Evolutionary conservation across 148 eudicot genomes (phyloP).

Genomic region (Simmondsia chinensis): DNA sequence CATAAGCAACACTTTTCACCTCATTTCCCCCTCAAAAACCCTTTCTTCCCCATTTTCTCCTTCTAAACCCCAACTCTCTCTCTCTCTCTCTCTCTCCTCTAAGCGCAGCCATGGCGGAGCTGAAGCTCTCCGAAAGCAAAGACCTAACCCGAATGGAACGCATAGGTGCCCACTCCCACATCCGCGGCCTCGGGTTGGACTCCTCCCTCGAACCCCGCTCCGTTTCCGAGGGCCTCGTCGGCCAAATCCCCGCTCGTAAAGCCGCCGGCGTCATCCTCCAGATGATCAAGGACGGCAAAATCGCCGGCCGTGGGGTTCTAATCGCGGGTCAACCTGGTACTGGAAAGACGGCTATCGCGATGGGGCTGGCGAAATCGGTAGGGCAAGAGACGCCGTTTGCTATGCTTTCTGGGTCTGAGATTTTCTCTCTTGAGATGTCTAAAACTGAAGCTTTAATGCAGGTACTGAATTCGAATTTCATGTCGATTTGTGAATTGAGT

Average conservation of each 20-base stretch:
- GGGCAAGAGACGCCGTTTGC: conserved; percentile 87
- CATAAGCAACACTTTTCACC: too few species aligned
- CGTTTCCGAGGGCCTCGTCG: conserved; percentile 89
- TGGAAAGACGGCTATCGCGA: conserved; percentile 95
- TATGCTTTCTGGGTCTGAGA: conserved; percentile 79
- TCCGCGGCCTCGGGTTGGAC: conserved; percentile 90
- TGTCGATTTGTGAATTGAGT: too few species aligned
- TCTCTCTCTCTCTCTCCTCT: neutral
- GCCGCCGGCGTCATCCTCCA: conserved; percentile 93
- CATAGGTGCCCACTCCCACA: conserved; percentile 97
- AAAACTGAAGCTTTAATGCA: conserved; percentile 91
- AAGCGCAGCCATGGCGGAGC: conserved; percentile 50
- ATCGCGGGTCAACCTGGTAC: conserved; percentile 98
- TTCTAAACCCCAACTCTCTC: neutral
- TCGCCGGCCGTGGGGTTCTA: conserved; percentile 89
- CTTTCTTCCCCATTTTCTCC: too few species aligned
- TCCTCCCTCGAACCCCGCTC: conserved; percentile 71
- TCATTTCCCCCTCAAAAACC: too few species aligned
- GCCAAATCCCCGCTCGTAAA: conserved; percentile 75
- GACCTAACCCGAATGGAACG: conserved; percentile 93
- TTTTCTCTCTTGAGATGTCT: conserved; percentile 89
- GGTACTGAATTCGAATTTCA: too few species aligned
- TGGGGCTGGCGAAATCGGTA: conserved; percentile 89
- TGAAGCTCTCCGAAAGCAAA: conserved; percentile 64
- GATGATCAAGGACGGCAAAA: conserved; percentile 82